These are phyloP conservation scores for Saccharomycopsis fermentans DNA, from an alignment of 805 yeast species.

Conservation along the genomic window DNA sequence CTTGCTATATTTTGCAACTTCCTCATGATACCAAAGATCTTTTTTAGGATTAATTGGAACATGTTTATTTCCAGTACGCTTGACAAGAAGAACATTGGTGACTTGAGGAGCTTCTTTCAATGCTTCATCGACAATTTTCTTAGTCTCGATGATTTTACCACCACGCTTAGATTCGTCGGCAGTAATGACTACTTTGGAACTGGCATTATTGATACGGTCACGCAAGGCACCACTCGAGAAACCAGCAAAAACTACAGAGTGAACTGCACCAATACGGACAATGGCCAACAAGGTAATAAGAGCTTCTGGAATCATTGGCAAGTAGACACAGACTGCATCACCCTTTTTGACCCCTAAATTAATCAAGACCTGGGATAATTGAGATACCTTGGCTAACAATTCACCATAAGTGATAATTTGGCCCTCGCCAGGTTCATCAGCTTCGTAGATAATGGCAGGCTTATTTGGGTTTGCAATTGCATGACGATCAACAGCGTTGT, in stretches of 20 bases:
- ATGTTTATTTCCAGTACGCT: conserved; percentile 56
- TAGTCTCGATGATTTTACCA: conserved; percentile 70
- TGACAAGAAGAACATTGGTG: conserved; percentile 57
- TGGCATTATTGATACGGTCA: conserved; percentile 65
- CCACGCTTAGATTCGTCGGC: conserved; percentile 80
- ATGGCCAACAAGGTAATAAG: conserved; percentile 67
- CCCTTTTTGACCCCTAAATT: conserved; percentile 66
- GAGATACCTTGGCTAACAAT: conserved; percentile 58
- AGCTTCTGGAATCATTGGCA: conserved; percentile 83
- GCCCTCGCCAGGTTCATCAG: conserved; percentile 65
- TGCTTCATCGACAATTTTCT: conserved; percentile 77
- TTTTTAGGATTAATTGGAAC: conserved; percentile 43
- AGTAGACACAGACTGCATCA: conserved; percentile 76
- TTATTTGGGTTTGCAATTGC: conserved; percentile 63
- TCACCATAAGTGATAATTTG: conserved; percentile 58
- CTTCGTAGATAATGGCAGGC: conserved; percentile 70
- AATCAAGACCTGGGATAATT: conserved; percentile 59
- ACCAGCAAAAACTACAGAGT: conserved; percentile 81
- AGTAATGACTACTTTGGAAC: conserved; percentile 63
- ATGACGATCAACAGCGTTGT: conserved; percentile 76
- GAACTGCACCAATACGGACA: conserved; percentile 73
- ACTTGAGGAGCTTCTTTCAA: conserved; percentile 56
- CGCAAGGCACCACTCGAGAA: conserved; percentile 62
- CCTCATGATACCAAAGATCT: conserved; percentile 74
- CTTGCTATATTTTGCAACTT: conserved; percentile 51